Evolutionary conservation across 1,284 basidiomycete genomes (phyloP), one percentile per base, ranked within the genome.

Genomic region (Golubevia sp.): DNA sequence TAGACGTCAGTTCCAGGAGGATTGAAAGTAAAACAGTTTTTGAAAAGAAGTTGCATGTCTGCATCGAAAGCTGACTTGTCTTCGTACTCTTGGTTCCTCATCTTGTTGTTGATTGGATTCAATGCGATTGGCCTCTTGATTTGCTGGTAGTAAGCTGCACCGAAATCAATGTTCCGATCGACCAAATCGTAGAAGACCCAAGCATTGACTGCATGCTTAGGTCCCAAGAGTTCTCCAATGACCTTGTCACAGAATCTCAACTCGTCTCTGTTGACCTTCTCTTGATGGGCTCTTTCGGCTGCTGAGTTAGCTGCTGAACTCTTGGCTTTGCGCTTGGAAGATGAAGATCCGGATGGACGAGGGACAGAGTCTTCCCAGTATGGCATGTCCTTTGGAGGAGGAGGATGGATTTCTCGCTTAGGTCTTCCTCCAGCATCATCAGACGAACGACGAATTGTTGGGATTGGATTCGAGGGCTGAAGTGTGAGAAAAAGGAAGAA

Each of bases 381-480:
- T 0, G 91, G 89, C 21, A 97, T 85, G 75, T 98, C 96, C 84
- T 94, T 94, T 0, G 94, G 90, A 15, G 94, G 90, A 20, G 95
- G 95, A 11, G 95, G 93, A 77, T 97, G 94, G 49, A 97, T 95
- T 84, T 98, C 96, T 59, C 96, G 92, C 86, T 97, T 97, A 0
- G 96, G 96, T 21, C 96, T 89, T n/a, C 89, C 88, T 48, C 86
- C 85, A 66, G 88, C 85, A 52, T 86, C 87, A 26, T 84, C 84
- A n/a, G 85, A 85, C 11, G 84, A 84, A 5, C 84, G 81, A 24
- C 84, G 82, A 38, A 84, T 80, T 26, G 72, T 73, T 4, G 84
- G 84, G 50, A 23, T 11, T 52, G 50, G 25, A 27, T 23, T 26
- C 50, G 50, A 27, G 5, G 50, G 50, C 21, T 23, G 13, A 13